Evolutionary conservation across 495 filamentous ascomycete genomes (phyloP).

Genomic region (Usnea hakonensis): DNA sequence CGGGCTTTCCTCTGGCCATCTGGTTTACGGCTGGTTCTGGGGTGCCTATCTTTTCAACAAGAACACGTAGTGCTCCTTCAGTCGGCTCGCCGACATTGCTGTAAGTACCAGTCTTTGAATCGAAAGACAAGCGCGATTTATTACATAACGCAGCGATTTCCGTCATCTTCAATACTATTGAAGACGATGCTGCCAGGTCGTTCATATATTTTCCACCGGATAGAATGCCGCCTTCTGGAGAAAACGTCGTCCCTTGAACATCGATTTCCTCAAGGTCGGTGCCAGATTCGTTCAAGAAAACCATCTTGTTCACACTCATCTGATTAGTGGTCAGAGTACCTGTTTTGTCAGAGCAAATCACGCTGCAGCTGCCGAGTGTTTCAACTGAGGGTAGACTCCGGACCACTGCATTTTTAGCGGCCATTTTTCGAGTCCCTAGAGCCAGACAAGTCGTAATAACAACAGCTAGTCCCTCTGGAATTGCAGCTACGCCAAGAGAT

Average conservation of each 20-base stretch:
- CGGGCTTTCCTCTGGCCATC: constrained; percentile 38
- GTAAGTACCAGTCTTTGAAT: constrained; percentile 62
- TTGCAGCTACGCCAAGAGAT: constrained; percentile 94
- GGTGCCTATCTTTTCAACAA: constrained; percentile 92
- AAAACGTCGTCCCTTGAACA: constrained; percentile 90
- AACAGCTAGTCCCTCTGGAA: constrained; percentile 93
- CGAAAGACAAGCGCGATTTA: constrained; percentile 73
- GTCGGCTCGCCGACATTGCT: constrained; percentile 92
- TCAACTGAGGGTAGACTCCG: constrained; percentile 94
- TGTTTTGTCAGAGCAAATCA: constrained; percentile 99
- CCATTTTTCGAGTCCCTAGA: constrained; percentile 95
- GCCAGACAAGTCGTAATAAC: constrained; percentile 97
- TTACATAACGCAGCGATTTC: constrained; percentile 92
- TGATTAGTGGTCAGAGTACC: constrained; percentile 98
- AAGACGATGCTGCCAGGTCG: constrained; percentile 66
- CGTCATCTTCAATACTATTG: constrained; percentile 68
- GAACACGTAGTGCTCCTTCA: constrained; percentile 82
- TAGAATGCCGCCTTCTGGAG: constrained; percentile 68
- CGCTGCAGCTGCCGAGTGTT: constrained; percentile 96
- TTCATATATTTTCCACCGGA: constrained; percentile 58
- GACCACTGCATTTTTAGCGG: constrained; percentile 94
- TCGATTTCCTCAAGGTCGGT: constrained; percentile 76
- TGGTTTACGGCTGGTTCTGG: constrained; percentile 51
- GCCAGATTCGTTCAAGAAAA: constrained; percentile 68
- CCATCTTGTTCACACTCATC: constrained; percentile 95